Evolutionary conservation across 2,329 filamentous ascomycete genomes (phyloP), one percentile per base, ranked within the genome.

Genomic region (Verticillium nubilum): DNA sequence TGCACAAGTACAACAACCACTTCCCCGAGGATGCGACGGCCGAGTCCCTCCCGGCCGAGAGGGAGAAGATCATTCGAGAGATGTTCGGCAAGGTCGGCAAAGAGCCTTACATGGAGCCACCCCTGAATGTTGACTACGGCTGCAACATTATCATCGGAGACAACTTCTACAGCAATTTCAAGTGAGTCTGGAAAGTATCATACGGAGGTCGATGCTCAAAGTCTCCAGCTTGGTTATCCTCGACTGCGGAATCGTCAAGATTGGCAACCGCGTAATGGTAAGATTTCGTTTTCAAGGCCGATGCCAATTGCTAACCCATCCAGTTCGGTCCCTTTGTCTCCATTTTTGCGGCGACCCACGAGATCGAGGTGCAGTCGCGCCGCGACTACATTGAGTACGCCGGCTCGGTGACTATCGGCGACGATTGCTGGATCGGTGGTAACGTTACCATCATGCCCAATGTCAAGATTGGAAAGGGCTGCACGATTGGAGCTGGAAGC

Each of bases 271-370:
- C 28, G 90, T 89, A 1, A 74, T 90, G 64, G 42, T 50, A 50
- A 23, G 19, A 92, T 61, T 75, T 92, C 15, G 90, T 94, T 69
- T 91, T 86, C 19, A 89, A 85, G 64, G 76, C 85, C 2, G 86
- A 93, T 47, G 76, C 72, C 4, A 88, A 93, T 54, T 90, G 90
- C 0, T 81, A 87, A 27, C 82, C 90, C 28, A 90, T 89, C 1
- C 74, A 90, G 64, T 57, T 57, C 42, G 91, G 88, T 0, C 88
- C 90, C 0, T 87, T 86, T 65, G 88, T 93, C 0, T 84, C 78
- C 56, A 82, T 95, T 59, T 91, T 85, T 68, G 84, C 85, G 2
- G 90, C 84, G 1, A 88, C 85, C 0, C 91, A 95, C 70, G 89
- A 90, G 55, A 77, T 89, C 0, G 88, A 89, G 64, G 76, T 82